Base-by-base conservation (phyloP, 108 stramenopile genomes). In the Nannochloropsis gaditana region DNA sequence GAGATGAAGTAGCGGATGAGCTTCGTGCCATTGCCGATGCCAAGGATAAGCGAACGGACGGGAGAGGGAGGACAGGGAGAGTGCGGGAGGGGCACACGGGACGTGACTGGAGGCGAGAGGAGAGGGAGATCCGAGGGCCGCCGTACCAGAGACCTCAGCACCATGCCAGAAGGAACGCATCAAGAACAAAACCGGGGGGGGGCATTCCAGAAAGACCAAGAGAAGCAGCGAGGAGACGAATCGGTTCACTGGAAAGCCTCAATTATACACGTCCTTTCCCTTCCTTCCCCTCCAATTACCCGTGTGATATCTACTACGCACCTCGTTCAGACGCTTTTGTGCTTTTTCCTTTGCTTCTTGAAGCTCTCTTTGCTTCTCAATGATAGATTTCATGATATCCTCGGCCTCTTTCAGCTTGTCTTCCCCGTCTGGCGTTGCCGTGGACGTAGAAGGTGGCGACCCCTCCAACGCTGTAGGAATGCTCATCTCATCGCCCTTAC, bases 331-430 rank as follows among this genome's bases (percentile, higher is more conserved):
- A 3, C 59, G 59, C 2, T 73, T 73, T n/a, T 73, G 59, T n/a
- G 59, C 59, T n/a, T 73, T 73, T n/a, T 73, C 59, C 59, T 73
- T 73, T 15, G 59, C 59, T n/a, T 73, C 59, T n/a, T 73, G 59
- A n/a, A 73, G 59, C 59, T 73, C 59, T n/a, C 15, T n/a, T n/a
- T 73, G 59, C 59, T 73, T 73, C 59, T 73, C 59, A 73, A 73
- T 73, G 6, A 73, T 73, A n/a, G 59, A 73, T n/a, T 73, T 73
- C 59, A 73, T 6, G 15, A 73, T 4, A 4, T 6, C n/a, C n/a
- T 73, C 59, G 2, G 59, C 19, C 15, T 73, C 59, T 73, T 73
- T 31, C 31, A 31, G 31, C 31, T 31, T 31, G 31, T 31, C 59
- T 73, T 73, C 59, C 59, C 19, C 59, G 3, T 6, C 59, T 73